Evolutionary conservation across 2,329 filamentous ascomycete genomes (phyloP).

Genomic region (Helminthosporium solani): DNA sequence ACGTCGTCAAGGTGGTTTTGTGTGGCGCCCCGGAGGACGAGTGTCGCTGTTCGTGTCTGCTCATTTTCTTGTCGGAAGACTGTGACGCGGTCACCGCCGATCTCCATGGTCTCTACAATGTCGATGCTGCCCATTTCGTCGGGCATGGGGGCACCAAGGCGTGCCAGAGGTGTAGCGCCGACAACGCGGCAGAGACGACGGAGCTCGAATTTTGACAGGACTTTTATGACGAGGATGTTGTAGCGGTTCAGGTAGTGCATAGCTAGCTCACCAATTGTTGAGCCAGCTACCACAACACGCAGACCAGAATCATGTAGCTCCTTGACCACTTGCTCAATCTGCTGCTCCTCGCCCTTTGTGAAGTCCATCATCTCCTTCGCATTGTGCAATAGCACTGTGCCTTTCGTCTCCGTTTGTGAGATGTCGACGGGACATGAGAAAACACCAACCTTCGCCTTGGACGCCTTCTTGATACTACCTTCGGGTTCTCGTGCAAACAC

Average conservation of each 20-base stretch:
- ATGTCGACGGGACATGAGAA: slow-evolving; percentile 95
- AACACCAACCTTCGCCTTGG: slow-evolving; percentile 92
- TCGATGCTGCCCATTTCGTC: slow-evolving; percentile 97
- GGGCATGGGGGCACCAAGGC: slow-evolving; percentile 97
- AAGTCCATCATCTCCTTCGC: slow-evolving; percentile 99
- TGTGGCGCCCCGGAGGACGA: slow-evolving; percentile 91
- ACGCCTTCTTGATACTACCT: slow-evolving; percentile 82
- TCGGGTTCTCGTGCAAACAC: slow-evolving; percentile 97
- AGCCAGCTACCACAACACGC: slow-evolving; percentile 86
- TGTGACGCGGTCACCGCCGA: slow-evolving; percentile 95
- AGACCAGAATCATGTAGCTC: slow-evolving; percentile 92
- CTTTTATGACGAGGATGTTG: slow-evolving; percentile 93
- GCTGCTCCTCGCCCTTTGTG: slow-evolving; percentile 91
- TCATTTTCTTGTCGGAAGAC: slow-evolving; percentile 97
- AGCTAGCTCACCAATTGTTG: slow-evolving; percentile 92
- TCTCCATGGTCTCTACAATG: slow-evolving; percentile 94
- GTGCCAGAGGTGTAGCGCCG: slow-evolving; percentile 91
- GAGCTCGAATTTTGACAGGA: slow-evolving; percentile 97
- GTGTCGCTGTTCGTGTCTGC: slow-evolving; percentile 85
- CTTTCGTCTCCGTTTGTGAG: slow-evolving; percentile 97
- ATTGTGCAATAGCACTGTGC: slow-evolving; percentile 93
- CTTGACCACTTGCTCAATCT: slow-evolving; percentile 89
- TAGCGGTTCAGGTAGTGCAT: slow-evolving; percentile 98
- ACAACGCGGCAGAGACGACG: slow-evolving; percentile 93
- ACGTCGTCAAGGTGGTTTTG: slow-evolving; percentile 98